phyloP scores from a whole-genome alignment of 1,284 basidiomycete species.

The Termitomyces sp. region DNA sequence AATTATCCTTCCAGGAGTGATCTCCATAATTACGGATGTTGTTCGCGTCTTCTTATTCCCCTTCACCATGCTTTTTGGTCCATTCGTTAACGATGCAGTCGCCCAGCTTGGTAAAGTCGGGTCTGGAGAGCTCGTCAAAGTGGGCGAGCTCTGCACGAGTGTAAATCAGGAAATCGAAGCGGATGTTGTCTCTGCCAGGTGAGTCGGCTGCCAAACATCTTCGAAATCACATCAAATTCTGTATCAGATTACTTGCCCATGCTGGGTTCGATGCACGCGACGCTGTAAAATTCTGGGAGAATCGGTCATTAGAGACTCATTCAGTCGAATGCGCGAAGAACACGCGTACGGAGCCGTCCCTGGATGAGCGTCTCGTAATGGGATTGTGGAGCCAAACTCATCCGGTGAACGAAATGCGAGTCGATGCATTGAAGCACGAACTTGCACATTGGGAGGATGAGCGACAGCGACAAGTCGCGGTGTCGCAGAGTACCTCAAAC shows the following conservation, averaged over 20 bases:
- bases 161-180: constrained; percentile 82
- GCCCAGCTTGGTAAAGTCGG: constrained; percentile 74
- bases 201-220: constrained; percentile 13
- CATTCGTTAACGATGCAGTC: constrained; percentile 87
- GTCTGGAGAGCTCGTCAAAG: constrained; percentile 65
- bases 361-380: constrained; percentile 22
- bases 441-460: constrained; percentile 62
- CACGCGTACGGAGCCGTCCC: constrained; percentile 5
- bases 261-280: constrained; percentile 80
- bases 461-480: constrained; percentile 25
- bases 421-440: constrained; percentile 55
- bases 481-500: constrained; percentile 9
- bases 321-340: constrained; percentile 27
- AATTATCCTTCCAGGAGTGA: constrained; percentile 74
- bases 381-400: constrained; percentile 50
- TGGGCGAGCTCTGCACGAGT: constrained; percentile 69
- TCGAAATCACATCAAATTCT: neutral
- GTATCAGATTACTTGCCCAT: constrained; percentile 72
- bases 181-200: constrained; percentile 83
- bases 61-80: constrained; percentile 83
- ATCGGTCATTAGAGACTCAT: constrained; percentile 24
- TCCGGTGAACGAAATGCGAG: constrained; percentile 57
- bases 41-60: constrained; percentile 78
- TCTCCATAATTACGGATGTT: constrained; percentile 74
- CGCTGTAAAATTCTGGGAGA: constrained; percentile 73